Evolutionary conservation across 495 filamentous ascomycete species (phyloP).

Genomic region (Annulohypoxylon maeteangense): DNA sequence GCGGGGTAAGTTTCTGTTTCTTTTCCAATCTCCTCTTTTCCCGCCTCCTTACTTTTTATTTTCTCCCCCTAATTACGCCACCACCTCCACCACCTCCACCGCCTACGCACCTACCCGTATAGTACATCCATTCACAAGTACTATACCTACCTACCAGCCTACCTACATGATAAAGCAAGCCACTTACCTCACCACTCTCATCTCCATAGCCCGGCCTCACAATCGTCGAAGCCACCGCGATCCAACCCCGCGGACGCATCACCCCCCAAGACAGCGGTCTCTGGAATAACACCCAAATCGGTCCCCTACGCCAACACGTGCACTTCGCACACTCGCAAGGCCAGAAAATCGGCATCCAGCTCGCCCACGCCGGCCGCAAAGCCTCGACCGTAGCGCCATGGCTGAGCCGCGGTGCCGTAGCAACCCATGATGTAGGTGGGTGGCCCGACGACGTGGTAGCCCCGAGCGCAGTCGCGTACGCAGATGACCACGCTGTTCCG

Average conservation of each 20-base stretch:
- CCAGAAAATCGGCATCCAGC: conserved; percentile 77
- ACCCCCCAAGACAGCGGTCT: conserved; percentile 75
- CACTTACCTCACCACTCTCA: background rate
- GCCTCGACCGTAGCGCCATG: conserved; percentile 64
- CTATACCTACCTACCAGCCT: background rate
- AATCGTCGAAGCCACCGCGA: conserved; percentile 77
- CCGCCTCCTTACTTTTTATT: too few species aligned
- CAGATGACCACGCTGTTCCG: conserved; percentile 52
- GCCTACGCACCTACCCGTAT: too few species aligned
- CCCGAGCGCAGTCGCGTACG: conserved; percentile 58
- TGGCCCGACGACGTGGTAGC: conserved; percentile 75
- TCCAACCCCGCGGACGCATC: conserved; percentile 76
- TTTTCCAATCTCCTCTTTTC: background rate
- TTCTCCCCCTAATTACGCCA: background rate
- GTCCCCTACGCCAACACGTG: conserved; percentile 64
- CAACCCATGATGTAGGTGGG: conserved; percentile 61
- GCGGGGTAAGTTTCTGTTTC: conserved; percentile 57
- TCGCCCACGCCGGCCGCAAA: conserved; percentile 82
- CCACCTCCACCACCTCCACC: too few species aligned
- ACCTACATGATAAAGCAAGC: background rate
- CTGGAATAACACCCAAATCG: conserved; percentile 80
- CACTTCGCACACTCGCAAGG: conserved; percentile 76
- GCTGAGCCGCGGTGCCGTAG: conserved; percentile 39
- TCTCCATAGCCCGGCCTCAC: conserved; percentile 62
- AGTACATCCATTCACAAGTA: too few species aligned